phyloP scores from a whole-genome alignment of 768 basidiomycete genomes.

The Leccinum olivaceopallidum region DNA sequence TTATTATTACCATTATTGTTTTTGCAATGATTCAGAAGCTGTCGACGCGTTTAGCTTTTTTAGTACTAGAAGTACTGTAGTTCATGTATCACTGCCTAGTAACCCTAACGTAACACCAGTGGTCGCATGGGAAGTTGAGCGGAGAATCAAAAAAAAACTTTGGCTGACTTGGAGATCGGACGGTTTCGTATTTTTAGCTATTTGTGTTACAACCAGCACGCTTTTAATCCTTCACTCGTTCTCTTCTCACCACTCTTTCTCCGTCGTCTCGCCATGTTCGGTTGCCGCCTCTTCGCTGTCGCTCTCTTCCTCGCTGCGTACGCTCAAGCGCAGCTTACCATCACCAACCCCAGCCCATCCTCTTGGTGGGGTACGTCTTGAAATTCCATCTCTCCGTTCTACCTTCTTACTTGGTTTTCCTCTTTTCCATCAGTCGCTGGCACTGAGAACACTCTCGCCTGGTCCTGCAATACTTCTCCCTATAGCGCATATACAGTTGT shows the following conservation, averaged over 20 bases:
- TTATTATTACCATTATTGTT: slow-evolving; percentile 7
- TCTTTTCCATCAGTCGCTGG: slow-evolving; percentile 44
- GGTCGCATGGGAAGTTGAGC: slow-evolving; percentile 4
- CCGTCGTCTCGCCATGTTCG: slow-evolving; percentile 31
- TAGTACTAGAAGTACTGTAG: background rate
- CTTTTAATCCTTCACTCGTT: slow-evolving; percentile 27
- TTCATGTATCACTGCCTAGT: background rate
- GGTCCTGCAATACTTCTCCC: slow-evolving; percentile 52
- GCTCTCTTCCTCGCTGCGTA: slow-evolving; percentile 41
- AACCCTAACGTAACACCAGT: background rate
- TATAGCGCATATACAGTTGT: slow-evolving; percentile 47
- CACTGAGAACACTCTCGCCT: slow-evolving; percentile 56
- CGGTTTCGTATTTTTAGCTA: slow-evolving; percentile 12
- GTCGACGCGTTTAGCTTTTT: slow-evolving; percentile 8
- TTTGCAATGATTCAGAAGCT: slow-evolving; percentile 8
- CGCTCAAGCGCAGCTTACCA: slow-evolving; percentile 39
- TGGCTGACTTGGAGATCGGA: background rate
- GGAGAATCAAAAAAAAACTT: slow-evolving; percentile 24
- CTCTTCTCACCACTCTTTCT: slow-evolving; percentile 17
- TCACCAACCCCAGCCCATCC: slow-evolving; percentile 46
- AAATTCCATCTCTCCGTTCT: background rate
- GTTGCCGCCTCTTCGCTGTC: slow-evolving; percentile 35
- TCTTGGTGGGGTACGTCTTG: slow-evolving; percentile 62
- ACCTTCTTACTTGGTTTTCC: background rate
- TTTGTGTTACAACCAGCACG: slow-evolving; percentile 7